Conservation (phyloP, 2,329 filamentous ascomycete genomes). For the Colletotrichum tanaceti region DNA sequence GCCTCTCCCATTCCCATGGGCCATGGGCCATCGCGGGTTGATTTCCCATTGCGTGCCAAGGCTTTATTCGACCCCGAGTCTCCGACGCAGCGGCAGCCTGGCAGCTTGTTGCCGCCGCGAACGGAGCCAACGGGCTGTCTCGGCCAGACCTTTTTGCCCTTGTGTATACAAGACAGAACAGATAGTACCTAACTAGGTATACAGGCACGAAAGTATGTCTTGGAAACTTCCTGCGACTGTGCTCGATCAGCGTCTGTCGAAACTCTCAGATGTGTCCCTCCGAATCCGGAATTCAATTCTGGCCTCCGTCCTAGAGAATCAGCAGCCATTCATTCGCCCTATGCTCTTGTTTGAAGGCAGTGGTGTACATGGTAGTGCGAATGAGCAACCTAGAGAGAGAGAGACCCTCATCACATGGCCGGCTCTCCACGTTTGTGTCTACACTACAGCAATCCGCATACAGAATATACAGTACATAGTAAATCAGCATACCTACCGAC, state of each 20-base stretch:
- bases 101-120: neutral
- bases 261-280: neutral
- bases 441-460: too few species aligned
- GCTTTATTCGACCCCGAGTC: neutral
- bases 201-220: too few species aligned
- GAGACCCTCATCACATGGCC: neutral
- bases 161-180: too few species aligned
- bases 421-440: slow-evolving; percentile 10
- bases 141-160: neutral
- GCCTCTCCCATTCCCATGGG: slow-evolving; percentile 1
- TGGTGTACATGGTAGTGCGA: too few species aligned
- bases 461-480: too few species aligned
- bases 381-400: too few species aligned
- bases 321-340: neutral
- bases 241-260: neutral
- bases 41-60: slow-evolving; percentile 1
- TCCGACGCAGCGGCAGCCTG: too few species aligned
- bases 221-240: too few species aligned
- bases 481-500: too few species aligned
- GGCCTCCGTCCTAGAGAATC: neutral
- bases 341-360: too few species aligned
- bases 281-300: neutral
- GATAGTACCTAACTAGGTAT: too few species aligned
- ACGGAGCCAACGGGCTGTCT: neutral
- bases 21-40: slow-evolving; percentile 7